phyloP scores from a whole-genome alignment of 441 rosid species.

The Sinapis alba region DNA sequence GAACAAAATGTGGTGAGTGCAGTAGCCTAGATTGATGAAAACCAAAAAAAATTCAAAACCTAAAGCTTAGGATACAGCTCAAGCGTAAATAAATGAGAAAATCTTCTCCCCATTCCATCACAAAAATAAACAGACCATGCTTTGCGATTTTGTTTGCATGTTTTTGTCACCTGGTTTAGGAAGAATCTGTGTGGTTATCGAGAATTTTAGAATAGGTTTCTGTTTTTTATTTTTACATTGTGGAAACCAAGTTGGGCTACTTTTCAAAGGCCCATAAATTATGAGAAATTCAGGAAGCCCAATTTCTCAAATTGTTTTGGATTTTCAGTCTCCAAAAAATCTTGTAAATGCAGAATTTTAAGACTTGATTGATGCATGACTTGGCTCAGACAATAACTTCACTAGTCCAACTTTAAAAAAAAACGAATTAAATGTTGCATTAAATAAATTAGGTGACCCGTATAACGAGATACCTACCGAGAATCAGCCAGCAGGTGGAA shows the following conservation, averaged over 20 bases:
- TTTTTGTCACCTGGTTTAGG: not conserved
- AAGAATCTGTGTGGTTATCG: slow-evolving; percentile 2
- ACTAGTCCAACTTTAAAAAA: not conserved
- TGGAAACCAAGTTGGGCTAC: not conserved
- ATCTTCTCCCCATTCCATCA: not conserved
- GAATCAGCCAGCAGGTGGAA: slow-evolving; percentile 39
- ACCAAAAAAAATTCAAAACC: not conserved
- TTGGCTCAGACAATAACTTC: not conserved
- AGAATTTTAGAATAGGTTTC: not conserved
- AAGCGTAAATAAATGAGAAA: not conserved
- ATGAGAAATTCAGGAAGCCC: not conserved
- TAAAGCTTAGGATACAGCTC: not conserved
- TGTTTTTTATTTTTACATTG: not conserved
- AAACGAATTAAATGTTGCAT: slow-evolving; percentile 10
- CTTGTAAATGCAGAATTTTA: not conserved
- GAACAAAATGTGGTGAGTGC: slow-evolving; percentile 4
- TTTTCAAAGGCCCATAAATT: not conserved
- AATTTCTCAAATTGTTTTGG: not conserved
- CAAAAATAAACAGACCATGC: not conserved
- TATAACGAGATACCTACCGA: slow-evolving; percentile 41
- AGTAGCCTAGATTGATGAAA: not conserved
- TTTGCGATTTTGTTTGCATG: not conserved
- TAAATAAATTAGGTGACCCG: slow-evolving; percentile 34
- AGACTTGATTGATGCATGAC: slow-evolving; percentile 30
- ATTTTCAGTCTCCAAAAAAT: not conserved